Percentiles rank a stretch among this genome's conserved stretches.
phyloP scores from a whole-genome alignment of 2,329 filamentous ascomycete genomes.

The Apiospora pterosperma region DNA sequence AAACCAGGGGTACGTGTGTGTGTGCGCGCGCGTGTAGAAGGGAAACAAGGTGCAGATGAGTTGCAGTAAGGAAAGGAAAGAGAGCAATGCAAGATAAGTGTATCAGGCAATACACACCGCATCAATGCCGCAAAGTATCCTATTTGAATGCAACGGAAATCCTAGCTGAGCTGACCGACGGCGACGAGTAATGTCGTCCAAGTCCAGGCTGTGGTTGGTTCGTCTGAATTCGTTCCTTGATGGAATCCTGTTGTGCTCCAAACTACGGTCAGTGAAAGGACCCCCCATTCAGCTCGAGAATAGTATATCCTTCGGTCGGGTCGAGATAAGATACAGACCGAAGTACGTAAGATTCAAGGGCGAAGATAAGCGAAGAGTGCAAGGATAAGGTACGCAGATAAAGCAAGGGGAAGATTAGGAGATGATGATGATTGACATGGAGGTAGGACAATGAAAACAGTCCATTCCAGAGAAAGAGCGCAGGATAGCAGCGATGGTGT shows the following conservation, averaged over 20 bases:
- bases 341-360: neutral
- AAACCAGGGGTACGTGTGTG: neutral
- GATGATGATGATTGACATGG: neutral
- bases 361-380: neutral
- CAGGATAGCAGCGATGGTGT: neutral
- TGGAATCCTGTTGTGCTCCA: neutral
- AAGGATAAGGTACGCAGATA: neutral
- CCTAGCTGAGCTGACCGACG: neutral
- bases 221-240: neutral
- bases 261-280: neutral
- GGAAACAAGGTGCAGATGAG: neutral
- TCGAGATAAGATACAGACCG: neutral
- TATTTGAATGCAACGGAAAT: neutral
- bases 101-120: constrained; percentile 17
- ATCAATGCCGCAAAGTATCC: constrained; percentile 18
- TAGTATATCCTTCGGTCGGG: neutral
- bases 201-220: neutral
- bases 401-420: neutral
- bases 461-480: neutral
- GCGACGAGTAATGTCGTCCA: neutral
- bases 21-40: neutral
- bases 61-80: neutral
- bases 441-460: neutral
- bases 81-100: constrained; percentile 4
- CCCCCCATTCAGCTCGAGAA: neutral